Conservation (phyloP, 768 basidiomycete species). For the Tricholoma terreum region DNA sequence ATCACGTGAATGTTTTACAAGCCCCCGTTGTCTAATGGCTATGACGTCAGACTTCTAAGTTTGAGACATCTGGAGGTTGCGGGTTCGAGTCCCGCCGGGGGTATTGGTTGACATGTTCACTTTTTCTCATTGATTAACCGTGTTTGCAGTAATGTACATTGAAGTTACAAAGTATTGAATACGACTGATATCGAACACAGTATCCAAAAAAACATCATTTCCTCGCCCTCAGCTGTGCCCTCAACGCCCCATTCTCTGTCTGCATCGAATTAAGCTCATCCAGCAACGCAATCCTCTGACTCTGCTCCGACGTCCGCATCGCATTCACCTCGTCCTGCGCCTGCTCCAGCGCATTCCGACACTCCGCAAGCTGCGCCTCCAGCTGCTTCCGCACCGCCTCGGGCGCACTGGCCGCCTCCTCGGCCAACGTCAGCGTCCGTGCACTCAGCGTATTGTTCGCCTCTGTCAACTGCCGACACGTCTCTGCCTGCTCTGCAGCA, state of each 20-base stretch:
- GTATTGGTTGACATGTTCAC: slow-evolving; percentile 28
- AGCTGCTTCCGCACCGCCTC: slow-evolving; percentile 61
- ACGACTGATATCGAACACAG: no score
- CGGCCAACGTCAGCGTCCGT: slow-evolving; percentile 65
- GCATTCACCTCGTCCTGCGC: slow-evolving; percentile 68
- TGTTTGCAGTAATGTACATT: background rate
- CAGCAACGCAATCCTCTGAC: slow-evolving; percentile 77
- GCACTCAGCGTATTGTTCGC: slow-evolving; percentile 79
- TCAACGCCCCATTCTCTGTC: slow-evolving; percentile 69
- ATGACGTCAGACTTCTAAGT: slow-evolving; percentile 87
- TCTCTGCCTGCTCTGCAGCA: slow-evolving; percentile 72
- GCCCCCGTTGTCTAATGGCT: slow-evolving; percentile 88
- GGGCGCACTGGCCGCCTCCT: slow-evolving; percentile 58
- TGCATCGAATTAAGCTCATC: slow-evolving; percentile 87
- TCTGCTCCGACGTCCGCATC: slow-evolving; percentile 70
- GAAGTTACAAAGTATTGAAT: no score
- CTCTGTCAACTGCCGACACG: slow-evolving; percentile 67
- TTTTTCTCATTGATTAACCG: background rate
- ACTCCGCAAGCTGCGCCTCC: slow-evolving; percentile 60
- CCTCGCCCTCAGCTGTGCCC: slow-evolving; percentile 64
- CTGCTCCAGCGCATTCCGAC: slow-evolving; percentile 56
- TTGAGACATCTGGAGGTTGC: slow-evolving; percentile 69
- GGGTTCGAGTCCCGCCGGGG: slow-evolving; percentile 86
- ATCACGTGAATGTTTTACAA: slow-evolving; percentile 1
- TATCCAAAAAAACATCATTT: slow-evolving; percentile 43